Base-by-base conservation (phyloP, 208 protist species). In the Trichomonas vaginalis region DNA sequence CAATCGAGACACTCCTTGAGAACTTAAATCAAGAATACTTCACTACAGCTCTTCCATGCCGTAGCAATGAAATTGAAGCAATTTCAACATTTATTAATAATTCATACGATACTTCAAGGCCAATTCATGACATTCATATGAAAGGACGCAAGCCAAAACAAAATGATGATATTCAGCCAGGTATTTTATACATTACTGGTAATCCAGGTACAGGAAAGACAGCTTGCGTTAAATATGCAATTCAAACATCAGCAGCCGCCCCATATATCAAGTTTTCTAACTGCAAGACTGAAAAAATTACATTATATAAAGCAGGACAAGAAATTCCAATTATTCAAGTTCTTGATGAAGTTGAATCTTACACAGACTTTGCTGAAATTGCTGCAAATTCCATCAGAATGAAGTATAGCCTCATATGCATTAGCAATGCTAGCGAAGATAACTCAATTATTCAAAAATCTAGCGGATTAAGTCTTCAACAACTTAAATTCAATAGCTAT, bases 131-230 rank as follows among this genome's bases (percentile, higher is more conserved):
- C 56, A 70, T 70, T 27, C 56, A 70, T 27, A 70, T 70, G 56
- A 70, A 70, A 27, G 56, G 56, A 2, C 56, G 56, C 21, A 70
- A 70, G 56, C 56, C 56, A 70, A 70, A 70, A 27, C 56, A 70
- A 27, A 0, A 35, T 49, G 56, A 6, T 35, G 23, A 1, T n/a
- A 9, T 51, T 39, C 39, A 48, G 12, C 39, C 45, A 6, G 46
- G 46, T 39, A 48, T 92, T 49, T 37, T 96, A 0, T 96, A 45
- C 37, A 86, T 96, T 49, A 51, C 56, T 32, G 95, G 95, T n/a
- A 80, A 42, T 40, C 95, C 95, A 39, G 95, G 95, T 1, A 96
- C 95, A 42, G 95, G 95, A 1, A 96, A 96, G 17, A 96, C 95
- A 35, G 95, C 95, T 3, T 47, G n/a, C 8, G 35, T 96, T 39